A percentile compares a stretch with the other conserved stretches of the same genome.
Evolutionary conservation across 2,329 filamentous ascomycete genomes (phyloP).

Genomic region (Raffaelea albimanens): DNA sequence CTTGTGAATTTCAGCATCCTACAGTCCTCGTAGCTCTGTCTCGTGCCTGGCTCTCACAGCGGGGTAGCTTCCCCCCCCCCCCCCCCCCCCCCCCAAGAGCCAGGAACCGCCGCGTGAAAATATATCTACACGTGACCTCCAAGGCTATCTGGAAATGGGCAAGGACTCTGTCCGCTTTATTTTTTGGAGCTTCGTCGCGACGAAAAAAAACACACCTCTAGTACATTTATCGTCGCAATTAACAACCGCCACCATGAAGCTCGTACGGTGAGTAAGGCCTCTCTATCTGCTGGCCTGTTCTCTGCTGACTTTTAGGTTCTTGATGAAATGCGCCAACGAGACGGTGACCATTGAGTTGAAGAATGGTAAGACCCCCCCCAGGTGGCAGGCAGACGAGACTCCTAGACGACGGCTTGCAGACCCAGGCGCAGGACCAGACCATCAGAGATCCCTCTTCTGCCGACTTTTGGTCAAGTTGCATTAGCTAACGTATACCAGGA

Average conservation of each 20-base stretch:
- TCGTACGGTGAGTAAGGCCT: slow-evolving; percentile 77
- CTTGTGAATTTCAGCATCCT: no score
- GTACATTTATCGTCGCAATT: background rate
- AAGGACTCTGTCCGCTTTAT: background rate
- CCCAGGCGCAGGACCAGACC: no score
- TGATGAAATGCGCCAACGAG: slow-evolving; percentile 99
- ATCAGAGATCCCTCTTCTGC: no score
- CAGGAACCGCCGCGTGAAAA: no score
- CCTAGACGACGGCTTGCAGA: no score
- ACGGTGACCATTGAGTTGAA: slow-evolving; percentile 98
- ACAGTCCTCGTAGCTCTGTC: no score
- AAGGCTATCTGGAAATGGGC: background rate
- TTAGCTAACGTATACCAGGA: no score
- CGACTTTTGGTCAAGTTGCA: no score
- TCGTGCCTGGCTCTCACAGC: background rate
- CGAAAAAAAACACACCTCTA: background rate
- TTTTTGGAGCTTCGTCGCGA: background rate
- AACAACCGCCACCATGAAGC: slow-evolving; percentile 67
- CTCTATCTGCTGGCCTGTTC: background rate
- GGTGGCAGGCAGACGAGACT: no score
- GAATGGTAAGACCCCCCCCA: no score
- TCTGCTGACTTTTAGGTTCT: slow-evolving; percentile 56
- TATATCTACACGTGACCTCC: background rate
- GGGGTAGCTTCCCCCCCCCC: background rate
- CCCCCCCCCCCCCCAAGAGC: no score